Percentiles rank a stretch among this genome's conserved stretches.
These are phyloP conservation scores for Globisporangium echinulatum DNA, from an alignment of 352 stramenopile species.

Conservation along the genomic window DNA sequence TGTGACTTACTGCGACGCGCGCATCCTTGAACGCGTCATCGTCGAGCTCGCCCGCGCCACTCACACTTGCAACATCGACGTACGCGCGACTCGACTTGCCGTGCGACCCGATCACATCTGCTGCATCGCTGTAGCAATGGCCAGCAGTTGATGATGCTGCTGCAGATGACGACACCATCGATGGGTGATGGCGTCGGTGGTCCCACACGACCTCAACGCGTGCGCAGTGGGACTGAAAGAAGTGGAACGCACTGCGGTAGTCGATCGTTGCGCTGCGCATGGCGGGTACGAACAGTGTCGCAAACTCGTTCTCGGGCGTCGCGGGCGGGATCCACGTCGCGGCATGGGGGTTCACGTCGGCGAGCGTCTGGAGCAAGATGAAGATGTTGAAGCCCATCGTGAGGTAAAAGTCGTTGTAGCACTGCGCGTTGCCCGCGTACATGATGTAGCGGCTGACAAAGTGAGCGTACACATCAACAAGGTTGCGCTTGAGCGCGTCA, in stretches of 20 bases:
- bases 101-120: background rate
- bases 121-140: background rate
- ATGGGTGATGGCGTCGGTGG: constrained; percentile 8
- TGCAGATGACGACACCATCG: background rate
- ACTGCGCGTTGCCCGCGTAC: constrained; percentile 54
- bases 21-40: background rate
- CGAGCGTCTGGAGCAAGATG: constrained; percentile 62
- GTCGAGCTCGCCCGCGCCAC: background rate
- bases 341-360: constrained; percentile 32
- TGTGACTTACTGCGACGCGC: background rate
- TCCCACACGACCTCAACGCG: constrained; percentile 72
- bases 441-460: constrained; percentile 27
- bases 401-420: constrained; percentile 59
- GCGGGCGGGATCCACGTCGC: constrained; percentile 34
- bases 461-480: constrained; percentile 51
- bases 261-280: constrained; percentile 5
- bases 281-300: too few relatives aligned
- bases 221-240: constrained; percentile 61
- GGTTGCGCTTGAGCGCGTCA: constrained; percentile 52
- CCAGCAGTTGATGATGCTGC: background rate
- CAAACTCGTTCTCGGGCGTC: constrained; percentile 1
- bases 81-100: background rate
- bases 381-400: constrained; percentile 78
- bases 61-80: too few relatives aligned
- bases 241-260: constrained; percentile 46